Conservation (phyloP, 768 basidiomycete species). For the Kwoniella sp. region DNA sequence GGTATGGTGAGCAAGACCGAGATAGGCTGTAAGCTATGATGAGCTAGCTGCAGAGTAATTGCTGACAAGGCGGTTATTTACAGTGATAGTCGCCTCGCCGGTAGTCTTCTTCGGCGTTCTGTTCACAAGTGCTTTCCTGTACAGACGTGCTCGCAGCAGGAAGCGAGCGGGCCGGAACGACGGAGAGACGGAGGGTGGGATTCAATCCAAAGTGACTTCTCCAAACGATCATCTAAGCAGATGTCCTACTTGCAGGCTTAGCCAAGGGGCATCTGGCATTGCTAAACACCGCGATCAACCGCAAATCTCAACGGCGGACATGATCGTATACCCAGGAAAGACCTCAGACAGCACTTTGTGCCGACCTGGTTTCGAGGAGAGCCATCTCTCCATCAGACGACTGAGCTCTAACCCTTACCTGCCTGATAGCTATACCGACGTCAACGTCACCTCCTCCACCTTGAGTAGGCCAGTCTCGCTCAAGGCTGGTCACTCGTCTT, state of each 20-base stretch:
- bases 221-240: too few relatives aligned
- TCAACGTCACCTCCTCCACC: slow-evolving; percentile 25
- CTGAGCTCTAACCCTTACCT: slow-evolving; percentile 13
- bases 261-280: too few relatives aligned
- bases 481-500: too few relatives aligned
- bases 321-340: not conserved
- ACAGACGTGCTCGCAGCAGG: slow-evolving; percentile 3
- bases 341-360: not conserved
- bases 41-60: too few relatives aligned
- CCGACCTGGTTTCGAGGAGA: slow-evolving; percentile 25
- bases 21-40: too few relatives aligned
- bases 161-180: too few relatives aligned
- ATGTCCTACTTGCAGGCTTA: too few relatives aligned
- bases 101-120: slow-evolving; percentile 5
- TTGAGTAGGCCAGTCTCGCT: too few relatives aligned
- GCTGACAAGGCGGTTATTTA: slow-evolving; percentile 3
- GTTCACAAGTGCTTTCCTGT: not conserved
- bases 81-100: slow-evolving; percentile 12
- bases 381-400: slow-evolving; percentile 16
- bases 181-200: too few relatives aligned
- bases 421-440: slow-evolving; percentile 12
- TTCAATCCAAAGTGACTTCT: too few relatives aligned
- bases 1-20: too few relatives aligned
- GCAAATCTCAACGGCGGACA: not conserved
- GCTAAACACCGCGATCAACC: not conserved